Evolutionary conservation across 768 basidiomycete species (phyloP).

Genomic region (Naematelia encephala): DNA sequence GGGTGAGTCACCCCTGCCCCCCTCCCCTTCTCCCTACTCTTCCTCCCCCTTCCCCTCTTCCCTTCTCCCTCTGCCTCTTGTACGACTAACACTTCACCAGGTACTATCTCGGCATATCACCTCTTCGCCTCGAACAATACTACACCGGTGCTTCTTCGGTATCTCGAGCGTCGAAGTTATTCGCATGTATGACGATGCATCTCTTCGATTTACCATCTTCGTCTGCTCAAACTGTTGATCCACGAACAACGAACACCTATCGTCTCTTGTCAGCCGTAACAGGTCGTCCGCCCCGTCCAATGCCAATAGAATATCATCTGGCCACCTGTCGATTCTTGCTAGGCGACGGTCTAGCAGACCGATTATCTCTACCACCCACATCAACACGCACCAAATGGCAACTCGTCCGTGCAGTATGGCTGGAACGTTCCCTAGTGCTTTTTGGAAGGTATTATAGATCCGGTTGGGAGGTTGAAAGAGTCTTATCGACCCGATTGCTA

Average conservation of each 20-base stretch:
- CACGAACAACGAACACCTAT: slow-evolving; percentile 32
- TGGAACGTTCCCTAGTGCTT: slow-evolving; percentile 16
- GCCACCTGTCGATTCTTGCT: slow-evolving; percentile 38
- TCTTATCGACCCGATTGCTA: slow-evolving; percentile 24
- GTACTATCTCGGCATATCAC: slow-evolving; percentile 47
- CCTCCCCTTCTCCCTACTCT: neutral
- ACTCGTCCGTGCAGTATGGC: slow-evolving; percentile 4
- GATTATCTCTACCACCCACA: slow-evolving; percentile 36
- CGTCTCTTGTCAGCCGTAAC: slow-evolving; percentile 39
- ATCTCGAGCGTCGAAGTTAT: slow-evolving; percentile 29
- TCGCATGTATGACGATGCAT: slow-evolving; percentile 43
- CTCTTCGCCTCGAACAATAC: slow-evolving; percentile 21
- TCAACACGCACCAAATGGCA: slow-evolving; percentile 6
- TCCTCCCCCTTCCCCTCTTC: neutral
- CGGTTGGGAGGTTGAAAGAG: slow-evolving; percentile 41
- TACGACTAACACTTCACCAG: slow-evolving; percentile 11
- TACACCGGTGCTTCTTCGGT: slow-evolving; percentile 26
- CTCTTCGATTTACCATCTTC: slow-evolving; percentile 28
- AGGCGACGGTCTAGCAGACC: slow-evolving; percentile 37
- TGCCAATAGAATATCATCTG: slow-evolving; percentile 24
- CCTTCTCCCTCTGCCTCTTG: neutral
- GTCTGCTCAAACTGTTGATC: slow-evolving; percentile 10
- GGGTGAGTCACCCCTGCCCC: slow-evolving; percentile 24
- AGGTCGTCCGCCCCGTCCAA: slow-evolving; percentile 31
- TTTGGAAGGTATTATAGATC: slow-evolving; percentile 30